These are phyloP conservation scores for Mycocentrospora acerina DNA, from an alignment of 2,329 filamentous ascomycete genomes.

Conservation along the genomic window DNA sequence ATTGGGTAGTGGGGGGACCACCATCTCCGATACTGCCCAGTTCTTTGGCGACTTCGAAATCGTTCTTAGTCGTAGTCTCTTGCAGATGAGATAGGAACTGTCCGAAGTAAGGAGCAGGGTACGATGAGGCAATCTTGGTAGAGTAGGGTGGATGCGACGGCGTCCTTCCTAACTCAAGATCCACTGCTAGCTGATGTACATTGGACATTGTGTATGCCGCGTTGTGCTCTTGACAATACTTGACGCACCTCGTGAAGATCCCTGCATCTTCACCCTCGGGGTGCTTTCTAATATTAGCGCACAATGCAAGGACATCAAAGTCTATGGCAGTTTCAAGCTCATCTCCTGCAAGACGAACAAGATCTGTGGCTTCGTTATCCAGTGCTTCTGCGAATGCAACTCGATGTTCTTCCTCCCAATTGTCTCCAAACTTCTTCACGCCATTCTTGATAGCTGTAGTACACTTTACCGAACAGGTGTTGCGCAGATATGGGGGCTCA, in stretches of 20 bases:
- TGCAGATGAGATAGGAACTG: not conserved
- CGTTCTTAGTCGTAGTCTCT: not conserved
- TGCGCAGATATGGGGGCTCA: constrained; percentile 28
- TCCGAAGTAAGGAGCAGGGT: no score
- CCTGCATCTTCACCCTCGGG: constrained; percentile 16
- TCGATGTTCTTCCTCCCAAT: constrained; percentile 14
- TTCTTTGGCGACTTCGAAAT: not conserved
- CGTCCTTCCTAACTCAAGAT: constrained; percentile 5
- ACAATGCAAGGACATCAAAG: constrained; percentile 17
- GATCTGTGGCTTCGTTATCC: constrained; percentile 21
- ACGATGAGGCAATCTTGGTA: not conserved
- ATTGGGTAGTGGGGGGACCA: no score
- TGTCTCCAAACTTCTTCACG: constrained; percentile 8
- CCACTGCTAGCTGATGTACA: constrained; percentile 13
- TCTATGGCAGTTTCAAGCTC: constrained; percentile 10
- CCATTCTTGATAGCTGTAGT: constrained; percentile 25
- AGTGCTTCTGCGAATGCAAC: constrained; percentile 8
- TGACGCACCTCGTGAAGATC: constrained; percentile 31
- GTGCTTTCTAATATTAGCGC: constrained; percentile 17
- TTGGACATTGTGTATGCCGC: constrained; percentile 13
- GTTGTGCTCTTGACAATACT: constrained; percentile 21
- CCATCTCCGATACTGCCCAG: not conserved
- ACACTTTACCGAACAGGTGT: constrained; percentile 34
- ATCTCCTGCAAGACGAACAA: constrained; percentile 11
- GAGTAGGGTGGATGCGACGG: constrained; percentile 4